phyloP scores from a whole-genome alignment of 495 filamentous ascomycete genomes.

The Neurospora sublineolata region DNA sequence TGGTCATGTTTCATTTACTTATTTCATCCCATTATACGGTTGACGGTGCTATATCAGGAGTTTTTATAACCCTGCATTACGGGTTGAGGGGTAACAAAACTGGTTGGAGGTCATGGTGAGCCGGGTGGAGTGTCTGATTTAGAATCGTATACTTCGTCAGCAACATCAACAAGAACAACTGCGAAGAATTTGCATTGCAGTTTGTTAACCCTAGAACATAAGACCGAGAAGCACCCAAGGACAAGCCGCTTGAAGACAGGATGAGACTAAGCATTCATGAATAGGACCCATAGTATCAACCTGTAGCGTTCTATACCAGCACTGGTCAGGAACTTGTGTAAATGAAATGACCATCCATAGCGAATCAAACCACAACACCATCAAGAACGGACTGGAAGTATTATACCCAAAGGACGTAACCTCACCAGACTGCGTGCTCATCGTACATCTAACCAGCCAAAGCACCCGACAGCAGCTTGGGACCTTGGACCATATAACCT shows the following conservation, averaged over 20 bases:
- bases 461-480: neutral
- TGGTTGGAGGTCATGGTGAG: neutral
- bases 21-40: neutral
- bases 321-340: neutral
- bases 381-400: neutral
- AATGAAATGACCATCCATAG: neutral
- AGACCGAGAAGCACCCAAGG: neutral
- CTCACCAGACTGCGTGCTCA: neutral
- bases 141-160: neutral
- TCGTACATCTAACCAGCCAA: neutral
- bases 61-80: neutral
- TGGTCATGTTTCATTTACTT: neutral
- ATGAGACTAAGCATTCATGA: neutral
- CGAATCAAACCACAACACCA: neutral
- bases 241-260: neutral
- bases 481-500: neutral
- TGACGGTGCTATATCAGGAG: neutral
- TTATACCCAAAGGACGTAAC: neutral
- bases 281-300: neutral
- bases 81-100: neutral
- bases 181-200: neutral
- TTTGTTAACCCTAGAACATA: neutral
- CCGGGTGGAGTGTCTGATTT: neutral
- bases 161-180: neutral
- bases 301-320: neutral